phyloP scores from a whole-genome alignment of 1,284 basidiomycete species.

The Cutaneotrichosporon mucoides region DNA sequence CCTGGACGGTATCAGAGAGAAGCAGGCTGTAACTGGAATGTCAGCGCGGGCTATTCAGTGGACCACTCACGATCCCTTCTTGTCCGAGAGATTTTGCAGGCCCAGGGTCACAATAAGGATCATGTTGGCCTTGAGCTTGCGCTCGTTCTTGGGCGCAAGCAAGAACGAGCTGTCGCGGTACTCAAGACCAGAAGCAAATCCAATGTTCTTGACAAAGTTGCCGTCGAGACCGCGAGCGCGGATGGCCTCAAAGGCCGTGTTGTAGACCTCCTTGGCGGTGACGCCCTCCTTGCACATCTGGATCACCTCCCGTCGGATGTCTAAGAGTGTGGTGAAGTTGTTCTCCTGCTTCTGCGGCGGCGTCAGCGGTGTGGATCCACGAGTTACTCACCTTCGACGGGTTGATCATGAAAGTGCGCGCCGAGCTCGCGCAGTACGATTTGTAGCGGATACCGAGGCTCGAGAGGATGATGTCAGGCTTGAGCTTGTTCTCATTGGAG shows the following conservation, averaged over 20 bases:
- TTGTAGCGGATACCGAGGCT: constrained; percentile 89
- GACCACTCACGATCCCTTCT: constrained; percentile 53
- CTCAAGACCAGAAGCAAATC: constrained; percentile 89
- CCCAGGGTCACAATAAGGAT: constrained; percentile 78
- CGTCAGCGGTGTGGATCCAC: no score
- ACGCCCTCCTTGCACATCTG: constrained; percentile 76
- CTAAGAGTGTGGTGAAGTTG: constrained; percentile 72
- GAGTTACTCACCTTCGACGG: constrained; percentile 58
- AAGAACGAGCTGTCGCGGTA: constrained; percentile 86
- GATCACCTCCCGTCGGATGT: constrained; percentile 73
- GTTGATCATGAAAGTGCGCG: constrained; percentile 90
- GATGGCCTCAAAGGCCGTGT: constrained; percentile 67
- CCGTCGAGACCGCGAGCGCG: constrained; percentile 75
- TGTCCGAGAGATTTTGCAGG: constrained; percentile 72
- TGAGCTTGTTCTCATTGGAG: constrained; percentile 76
- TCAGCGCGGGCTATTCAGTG: background rate
- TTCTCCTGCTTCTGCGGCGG: constrained; percentile 68
- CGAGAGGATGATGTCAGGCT: constrained; percentile 85
- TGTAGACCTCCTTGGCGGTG: constrained; percentile 72
- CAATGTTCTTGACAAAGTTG: constrained; percentile 82
- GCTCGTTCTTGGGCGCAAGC: constrained; percentile 72
- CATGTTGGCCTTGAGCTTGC: constrained; percentile 73
- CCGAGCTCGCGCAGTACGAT: constrained; percentile 86
- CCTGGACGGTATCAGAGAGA: constrained; percentile 80
- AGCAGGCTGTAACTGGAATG: constrained; percentile 67